Evolutionary conservation across 352 stramenopile species (phyloP).

Genomic region (Globisporangium takayamanum): DNA sequence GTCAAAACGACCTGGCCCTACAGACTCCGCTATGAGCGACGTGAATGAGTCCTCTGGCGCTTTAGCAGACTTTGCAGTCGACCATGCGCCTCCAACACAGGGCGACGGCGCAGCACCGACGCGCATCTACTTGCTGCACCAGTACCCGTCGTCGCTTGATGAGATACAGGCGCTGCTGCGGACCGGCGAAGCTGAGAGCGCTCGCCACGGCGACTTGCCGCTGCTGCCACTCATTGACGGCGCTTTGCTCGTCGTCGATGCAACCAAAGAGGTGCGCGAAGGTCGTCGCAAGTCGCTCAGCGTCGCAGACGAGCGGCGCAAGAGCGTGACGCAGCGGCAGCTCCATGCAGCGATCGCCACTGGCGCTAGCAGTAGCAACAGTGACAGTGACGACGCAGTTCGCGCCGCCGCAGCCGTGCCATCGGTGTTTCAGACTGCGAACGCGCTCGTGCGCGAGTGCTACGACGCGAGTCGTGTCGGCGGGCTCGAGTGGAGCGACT

Average conservation of each 20-base stretch:
- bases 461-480: constrained; percentile 33
- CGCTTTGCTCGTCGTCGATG: constrained; percentile 37
- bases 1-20: background rate
- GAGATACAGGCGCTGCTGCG: constrained; percentile 44
- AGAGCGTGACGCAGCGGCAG: constrained; percentile 22
- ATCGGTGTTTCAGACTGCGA: constrained; percentile 37
- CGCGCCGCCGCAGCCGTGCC: constrained; percentile 1
- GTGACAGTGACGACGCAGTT: background rate
- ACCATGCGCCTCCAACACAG: background rate
- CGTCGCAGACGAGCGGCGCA: constrained; percentile 13
- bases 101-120: constrained; percentile 6
- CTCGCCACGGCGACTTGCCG: constrained; percentile 13
- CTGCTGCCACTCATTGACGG: constrained; percentile 58
- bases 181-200: constrained; percentile 25
- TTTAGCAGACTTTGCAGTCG: background rate
- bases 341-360: background rate
- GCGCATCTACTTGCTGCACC: constrained; percentile 50
- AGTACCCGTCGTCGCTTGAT: constrained; percentile 45
- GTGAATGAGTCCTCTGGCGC: background rate
- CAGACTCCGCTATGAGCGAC: too few species aligned
- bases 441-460: constrained; percentile 30
- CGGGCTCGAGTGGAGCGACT: constrained; percentile 71
- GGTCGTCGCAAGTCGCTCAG: constrained; percentile 17
- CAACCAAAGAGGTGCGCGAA: constrained; percentile 17
- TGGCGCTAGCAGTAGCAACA: background rate